Evolutionary conservation across 768 basidiomycete genomes (phyloP).

Genomic region (Leccinum sublutescens): DNA sequence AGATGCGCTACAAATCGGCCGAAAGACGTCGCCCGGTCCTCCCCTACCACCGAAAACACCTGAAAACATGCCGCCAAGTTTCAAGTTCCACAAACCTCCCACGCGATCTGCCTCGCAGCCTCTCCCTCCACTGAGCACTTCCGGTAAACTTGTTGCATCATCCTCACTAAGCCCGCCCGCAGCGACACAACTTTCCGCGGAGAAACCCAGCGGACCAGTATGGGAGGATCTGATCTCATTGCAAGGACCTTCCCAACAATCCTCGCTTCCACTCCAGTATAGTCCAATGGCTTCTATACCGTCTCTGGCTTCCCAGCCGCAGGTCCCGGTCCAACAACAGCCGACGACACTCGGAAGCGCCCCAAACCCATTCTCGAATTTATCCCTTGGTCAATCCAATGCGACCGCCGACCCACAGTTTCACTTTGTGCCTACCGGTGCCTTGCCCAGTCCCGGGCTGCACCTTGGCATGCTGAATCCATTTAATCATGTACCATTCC

Average conservation of each 20-base stretch:
- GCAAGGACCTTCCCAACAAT: constrained; percentile 36
- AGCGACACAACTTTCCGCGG: constrained; percentile 11
- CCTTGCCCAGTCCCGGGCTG: constrained; percentile 14
- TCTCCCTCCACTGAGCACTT: constrained; percentile 11
- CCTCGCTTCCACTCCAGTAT: constrained; percentile 50
- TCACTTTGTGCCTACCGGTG: constrained; percentile 6
- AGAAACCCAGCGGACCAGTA: constrained; percentile 36
- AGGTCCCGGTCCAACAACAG: constrained; percentile 10
- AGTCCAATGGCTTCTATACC: neutral
- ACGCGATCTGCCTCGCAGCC: constrained; percentile 39
- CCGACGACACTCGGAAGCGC: neutral
- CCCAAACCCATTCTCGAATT: constrained; percentile 23
- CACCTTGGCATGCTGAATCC: constrained; percentile 17
- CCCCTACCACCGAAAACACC: constrained; percentile 28
- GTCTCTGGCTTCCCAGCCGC: constrained; percentile 17
- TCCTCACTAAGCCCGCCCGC: constrained; percentile 7
- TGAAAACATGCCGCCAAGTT: constrained; percentile 24
- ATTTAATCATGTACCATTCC: constrained; percentile 12
- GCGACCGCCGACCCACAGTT: neutral
- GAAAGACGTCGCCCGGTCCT: constrained; percentile 24
- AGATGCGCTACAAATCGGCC: constrained; percentile 11
- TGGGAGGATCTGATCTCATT: constrained; percentile 59
- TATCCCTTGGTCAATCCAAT: constrained; percentile 10
- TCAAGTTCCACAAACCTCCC: constrained; percentile 21
- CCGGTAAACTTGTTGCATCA: constrained; percentile 16